These are phyloP conservation scores for Coniosporium apollinis DNA, from an alignment of 495 filamentous ascomycete genomes.

Conservation along the genomic window DNA sequence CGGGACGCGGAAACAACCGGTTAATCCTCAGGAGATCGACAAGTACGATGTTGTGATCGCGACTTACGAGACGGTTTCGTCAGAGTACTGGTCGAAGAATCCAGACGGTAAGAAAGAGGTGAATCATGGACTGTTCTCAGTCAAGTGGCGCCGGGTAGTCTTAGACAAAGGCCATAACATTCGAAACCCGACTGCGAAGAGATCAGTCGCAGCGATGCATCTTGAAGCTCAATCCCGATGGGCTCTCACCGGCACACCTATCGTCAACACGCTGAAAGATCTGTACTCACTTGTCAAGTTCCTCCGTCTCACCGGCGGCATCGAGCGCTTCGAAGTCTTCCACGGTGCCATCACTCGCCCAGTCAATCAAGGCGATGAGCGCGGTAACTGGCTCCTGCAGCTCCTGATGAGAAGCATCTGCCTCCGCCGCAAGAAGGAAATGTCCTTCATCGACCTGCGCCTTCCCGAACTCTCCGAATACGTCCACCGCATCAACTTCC, in stretches of 20 bases:
- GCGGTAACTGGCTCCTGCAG: slow-evolving; percentile 50
- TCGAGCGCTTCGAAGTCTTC: slow-evolving; percentile 61
- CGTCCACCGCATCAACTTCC: slow-evolving; percentile 62
- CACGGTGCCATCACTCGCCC: slow-evolving; percentile 57
- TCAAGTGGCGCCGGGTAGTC: slow-evolving; percentile 67
- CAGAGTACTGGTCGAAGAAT: slow-evolving; percentile 13
- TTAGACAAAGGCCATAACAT: slow-evolving; percentile 82
- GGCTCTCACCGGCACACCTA: slow-evolving; percentile 51
- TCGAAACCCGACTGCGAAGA: slow-evolving; percentile 59
- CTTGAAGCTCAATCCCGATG: slow-evolving; percentile 60
- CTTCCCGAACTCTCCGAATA: slow-evolving; percentile 67
- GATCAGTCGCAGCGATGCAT: slow-evolving; percentile 45
- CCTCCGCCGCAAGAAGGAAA: slow-evolving; percentile 71
- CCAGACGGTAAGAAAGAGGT: slow-evolving; percentile 16
- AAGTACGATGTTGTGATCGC: slow-evolving; percentile 65
- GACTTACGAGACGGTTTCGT: slow-evolving; percentile 46
- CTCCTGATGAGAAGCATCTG: slow-evolving; percentile 70
- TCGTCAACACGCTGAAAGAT: slow-evolving; percentile 64
- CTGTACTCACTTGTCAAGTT: slow-evolving; percentile 70
- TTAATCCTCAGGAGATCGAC: slow-evolving; percentile 34
- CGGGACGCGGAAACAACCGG: slow-evolving; percentile 38
- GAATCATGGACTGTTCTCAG: slow-evolving; percentile 38
- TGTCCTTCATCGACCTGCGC: slow-evolving; percentile 73
- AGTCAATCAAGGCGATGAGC: slow-evolving; percentile 38
- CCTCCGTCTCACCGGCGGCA: slow-evolving; percentile 57